A percentile compares a stretch with the other conserved stretches of the same genome.
phyloP scores from a whole-genome alignment of 352 stramenopile species.

The Globisporangium solare region DNA sequence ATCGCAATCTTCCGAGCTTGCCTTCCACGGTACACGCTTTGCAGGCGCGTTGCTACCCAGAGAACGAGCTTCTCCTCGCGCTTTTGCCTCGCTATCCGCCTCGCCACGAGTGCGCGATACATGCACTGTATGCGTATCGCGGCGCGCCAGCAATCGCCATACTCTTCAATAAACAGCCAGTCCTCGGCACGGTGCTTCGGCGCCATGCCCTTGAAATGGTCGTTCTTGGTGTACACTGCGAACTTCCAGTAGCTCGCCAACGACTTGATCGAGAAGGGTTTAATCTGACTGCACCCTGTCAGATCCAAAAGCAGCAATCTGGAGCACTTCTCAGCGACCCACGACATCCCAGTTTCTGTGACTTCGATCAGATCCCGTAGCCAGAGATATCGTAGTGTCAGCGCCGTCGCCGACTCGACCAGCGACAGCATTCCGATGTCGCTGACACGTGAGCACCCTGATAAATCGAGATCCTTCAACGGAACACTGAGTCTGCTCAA shows the following conservation, averaged over 20 bases:
- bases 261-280: slow-evolving; percentile 47
- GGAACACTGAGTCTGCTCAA: slow-evolving; percentile 44
- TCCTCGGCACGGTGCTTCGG: slow-evolving; percentile 74
- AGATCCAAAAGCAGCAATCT: slow-evolving; percentile 61
- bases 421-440: slow-evolving; percentile 81
- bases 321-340: slow-evolving; percentile 78
- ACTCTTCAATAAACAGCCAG: slow-evolving; percentile 82
- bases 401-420: slow-evolving; percentile 29
- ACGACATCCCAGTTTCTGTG: slow-evolving; percentile 75
- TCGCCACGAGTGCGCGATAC: slow-evolving; percentile 51
- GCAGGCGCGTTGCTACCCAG: slow-evolving; percentile 53
- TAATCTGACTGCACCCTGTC: slow-evolving; percentile 41
- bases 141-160: slow-evolving; percentile 68
- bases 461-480: slow-evolving; percentile 77
- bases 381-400: slow-evolving; percentile 57
- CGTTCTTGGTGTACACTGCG: slow-evolving; percentile 26
- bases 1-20: slow-evolving; percentile 46
- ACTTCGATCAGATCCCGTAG: slow-evolving; percentile 61
- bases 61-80: slow-evolving; percentile 44
- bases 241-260: slow-evolving; percentile 63
- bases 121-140: slow-evolving; percentile 65
- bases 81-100: slow-evolving; percentile 29
- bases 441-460: slow-evolving; percentile 61
- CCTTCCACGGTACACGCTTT: slow-evolving; percentile 61
- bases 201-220: slow-evolving; percentile 73